phyloP scores from a whole-genome alignment of 371 early-diverging fungal genomes.

The Zancudomyces culisetae region DNA sequence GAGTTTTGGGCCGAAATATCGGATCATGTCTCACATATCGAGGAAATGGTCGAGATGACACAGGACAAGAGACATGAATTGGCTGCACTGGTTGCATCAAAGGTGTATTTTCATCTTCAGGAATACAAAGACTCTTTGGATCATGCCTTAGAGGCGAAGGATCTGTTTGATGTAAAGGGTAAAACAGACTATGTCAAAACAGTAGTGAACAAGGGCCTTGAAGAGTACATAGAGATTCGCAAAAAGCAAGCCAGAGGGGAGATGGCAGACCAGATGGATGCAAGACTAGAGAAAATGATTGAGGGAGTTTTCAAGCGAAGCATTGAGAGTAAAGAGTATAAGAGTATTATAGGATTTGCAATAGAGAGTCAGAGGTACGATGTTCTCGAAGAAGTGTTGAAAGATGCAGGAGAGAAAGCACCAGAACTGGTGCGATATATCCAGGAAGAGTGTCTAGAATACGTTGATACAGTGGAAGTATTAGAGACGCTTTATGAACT shows the following conservation, averaged over 20 bases:
- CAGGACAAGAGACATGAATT: constrained; percentile 62
- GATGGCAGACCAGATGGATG: constrained; percentile 32
- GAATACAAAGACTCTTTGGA: constrained; percentile 84
- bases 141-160: constrained; percentile 89
- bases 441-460: constrained; percentile 34
- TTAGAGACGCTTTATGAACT: background rate
- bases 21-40: constrained; percentile 86
- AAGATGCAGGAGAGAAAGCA: constrained; percentile 40
- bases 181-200: constrained; percentile 81
- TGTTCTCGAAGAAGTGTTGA: constrained; percentile 60
- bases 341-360: constrained; percentile 85
- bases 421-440: constrained; percentile 51
- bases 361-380: constrained; percentile 81
- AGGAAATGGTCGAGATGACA: constrained; percentile 76
- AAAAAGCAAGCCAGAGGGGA: constrained; percentile 29
- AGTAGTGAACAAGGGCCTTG: constrained; percentile 80
- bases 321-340: constrained; percentile 64
- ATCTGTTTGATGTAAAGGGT: constrained; percentile 58
- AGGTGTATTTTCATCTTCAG: constrained; percentile 70
- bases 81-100: constrained; percentile 89
- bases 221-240: constrained; percentile 73
- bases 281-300: constrained; percentile 65
- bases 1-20: constrained; percentile 95
- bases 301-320: constrained; percentile 87
- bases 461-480: constrained; percentile 2